These are phyloP conservation scores for Hyaloscypha hepaticicola DNA, from an alignment of 495 filamentous ascomycete species.

Conservation along the genomic window DNA sequence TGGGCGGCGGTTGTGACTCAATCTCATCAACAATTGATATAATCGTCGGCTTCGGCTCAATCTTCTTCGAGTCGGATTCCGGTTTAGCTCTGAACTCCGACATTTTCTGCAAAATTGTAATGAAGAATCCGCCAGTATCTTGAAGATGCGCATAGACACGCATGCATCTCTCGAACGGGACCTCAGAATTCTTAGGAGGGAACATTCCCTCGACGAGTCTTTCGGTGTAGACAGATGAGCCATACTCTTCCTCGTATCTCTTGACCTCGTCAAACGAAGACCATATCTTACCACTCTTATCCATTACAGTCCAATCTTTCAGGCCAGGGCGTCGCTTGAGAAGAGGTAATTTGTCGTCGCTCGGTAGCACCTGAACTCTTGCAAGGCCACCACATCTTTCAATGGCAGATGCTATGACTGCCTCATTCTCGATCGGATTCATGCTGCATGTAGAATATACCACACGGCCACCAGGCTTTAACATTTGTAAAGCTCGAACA, in stretches of 20 bases:
- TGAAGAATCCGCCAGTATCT: conserved; percentile 97
- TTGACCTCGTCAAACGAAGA: conserved; percentile 73
- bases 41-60: conserved; percentile 27
- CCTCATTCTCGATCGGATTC: conserved; percentile 97
- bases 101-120: conserved; percentile 88
- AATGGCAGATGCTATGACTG: conserved; percentile 83
- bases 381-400: conserved; percentile 81
- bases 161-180: conserved; percentile 89
- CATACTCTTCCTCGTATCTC: conserved; percentile 57
- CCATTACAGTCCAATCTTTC: conserved; percentile 82
- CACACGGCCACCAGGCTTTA: conserved; percentile 89
- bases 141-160: conserved; percentile 92
- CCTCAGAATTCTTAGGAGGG: conserved; percentile 54
- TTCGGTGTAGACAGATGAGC: conserved; percentile 50
- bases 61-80: conserved; percentile 61
- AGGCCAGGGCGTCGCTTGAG: conserved; percentile 75
- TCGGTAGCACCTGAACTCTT: conserved; percentile 83
- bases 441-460: conserved; percentile 98
- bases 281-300: conserved; percentile 75
- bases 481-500: conserved; percentile 90
- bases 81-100: conserved; percentile 82
- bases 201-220: conserved; percentile 81
- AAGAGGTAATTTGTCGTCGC: conserved; percentile 68
- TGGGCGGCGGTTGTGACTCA: conserved; percentile 39
- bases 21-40: conserved; percentile 53